Evolutionary conservation across 331 rosid genomes (phyloP).

Genomic region (Pyracantha coccinea): DNA sequence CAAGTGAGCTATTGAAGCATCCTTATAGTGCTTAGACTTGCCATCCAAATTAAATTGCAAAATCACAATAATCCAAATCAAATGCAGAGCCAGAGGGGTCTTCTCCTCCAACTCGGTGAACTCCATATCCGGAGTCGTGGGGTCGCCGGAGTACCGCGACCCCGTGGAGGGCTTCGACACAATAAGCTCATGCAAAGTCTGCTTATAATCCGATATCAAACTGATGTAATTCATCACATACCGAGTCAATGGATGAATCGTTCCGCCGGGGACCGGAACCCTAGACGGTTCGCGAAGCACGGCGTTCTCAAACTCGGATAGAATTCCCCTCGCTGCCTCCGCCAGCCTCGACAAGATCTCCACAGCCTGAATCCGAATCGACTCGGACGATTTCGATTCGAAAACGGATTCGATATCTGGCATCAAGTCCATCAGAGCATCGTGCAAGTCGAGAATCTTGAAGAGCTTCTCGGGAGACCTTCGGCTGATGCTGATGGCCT

Average conservation of each 20-base stretch:
- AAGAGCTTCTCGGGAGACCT: slow-evolving; percentile 92
- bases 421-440: slow-evolving; percentile 73
- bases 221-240: slow-evolving; percentile 95
- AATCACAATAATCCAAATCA: slow-evolving; percentile 94
- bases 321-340: slow-evolving; percentile 93
- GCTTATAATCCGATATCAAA: slow-evolving; percentile 87
- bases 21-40: slow-evolving; percentile 85
- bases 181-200: slow-evolving; percentile 70
- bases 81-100: slow-evolving; percentile 75
- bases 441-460: slow-evolving; percentile 89
- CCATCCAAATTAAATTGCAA: slow-evolving; percentile 92
- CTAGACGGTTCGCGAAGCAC: slow-evolving; percentile 79
- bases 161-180: slow-evolving; percentile 91
- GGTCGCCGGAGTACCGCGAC: slow-evolving; percentile 70
- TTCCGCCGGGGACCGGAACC: slow-evolving; percentile 92
- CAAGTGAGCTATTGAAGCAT: slow-evolving; percentile 60
- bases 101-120: slow-evolving; percentile 73
- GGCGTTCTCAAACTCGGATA: slow-evolving; percentile 92
- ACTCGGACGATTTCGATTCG: slow-evolving; percentile 80
- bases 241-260: slow-evolving; percentile 93
- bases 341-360: slow-evolving; percentile 88
- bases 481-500: slow-evolving; percentile 82
- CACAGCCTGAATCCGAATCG: slow-evolving; percentile 78
- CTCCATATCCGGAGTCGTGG: slow-evolving; percentile 85
- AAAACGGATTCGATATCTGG: slow-evolving; percentile 82